Percentiles rank a stretch among this genome's conserved stretches.
Conservation (phyloP, 2,329 filamentous ascomycete genomes). For the Colletotrichum aenigma region DNA sequence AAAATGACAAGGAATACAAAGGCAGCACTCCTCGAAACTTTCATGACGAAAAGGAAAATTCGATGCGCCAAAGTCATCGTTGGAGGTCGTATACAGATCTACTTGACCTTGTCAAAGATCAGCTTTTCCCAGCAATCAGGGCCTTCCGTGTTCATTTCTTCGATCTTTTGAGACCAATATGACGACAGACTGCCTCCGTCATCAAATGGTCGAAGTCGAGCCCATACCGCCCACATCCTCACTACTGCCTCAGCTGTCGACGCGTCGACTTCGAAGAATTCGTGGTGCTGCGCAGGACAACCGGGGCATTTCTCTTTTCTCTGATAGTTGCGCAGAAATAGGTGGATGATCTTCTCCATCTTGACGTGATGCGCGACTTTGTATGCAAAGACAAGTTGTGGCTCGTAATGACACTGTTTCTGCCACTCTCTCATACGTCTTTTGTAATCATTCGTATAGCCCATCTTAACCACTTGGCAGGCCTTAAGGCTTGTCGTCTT, state of each 20-base stretch:
- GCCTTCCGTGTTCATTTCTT: neutral
- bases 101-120: neutral
- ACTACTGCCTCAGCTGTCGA: constrained; percentile 20
- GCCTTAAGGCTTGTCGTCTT: neutral
- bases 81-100: neutral
- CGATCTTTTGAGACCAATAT: constrained; percentile 22
- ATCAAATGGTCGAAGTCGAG: constrained; percentile 29
- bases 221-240: constrained; percentile 31
- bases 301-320: constrained; percentile 27
- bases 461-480: constrained; percentile 31
- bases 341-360: constrained; percentile 33
- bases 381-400: constrained; percentile 19
- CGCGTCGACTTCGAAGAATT: constrained; percentile 31
- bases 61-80: neutral
- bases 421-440: constrained; percentile 28
- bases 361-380: constrained; percentile 25
- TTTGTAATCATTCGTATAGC: constrained; percentile 23
- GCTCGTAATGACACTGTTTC: constrained; percentile 27
- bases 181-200: constrained; percentile 25
- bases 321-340: constrained; percentile 27
- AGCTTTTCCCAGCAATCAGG: neutral
- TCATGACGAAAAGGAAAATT: no score
- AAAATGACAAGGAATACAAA: no score
- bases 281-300: constrained; percentile 26
- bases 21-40: no score